These are phyloP conservation scores for Termitomyces sp. DNA, from an alignment of 768 basidiomycete genomes.

Conservation along the genomic window DNA sequence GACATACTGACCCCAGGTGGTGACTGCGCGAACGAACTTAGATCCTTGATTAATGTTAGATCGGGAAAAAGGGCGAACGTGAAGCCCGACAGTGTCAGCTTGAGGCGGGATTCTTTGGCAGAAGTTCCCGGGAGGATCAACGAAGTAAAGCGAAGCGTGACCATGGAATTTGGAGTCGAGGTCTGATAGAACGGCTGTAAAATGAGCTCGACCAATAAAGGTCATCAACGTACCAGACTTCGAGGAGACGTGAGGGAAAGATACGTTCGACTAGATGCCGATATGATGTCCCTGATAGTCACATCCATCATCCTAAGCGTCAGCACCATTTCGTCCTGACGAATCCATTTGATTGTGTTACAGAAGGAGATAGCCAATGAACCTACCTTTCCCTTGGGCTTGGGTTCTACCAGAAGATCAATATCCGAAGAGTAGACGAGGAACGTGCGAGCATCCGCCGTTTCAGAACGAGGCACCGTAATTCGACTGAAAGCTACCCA, in stretches of 20 bases:
- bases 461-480: slow-evolving; percentile 40
- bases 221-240: slow-evolving; percentile 42
- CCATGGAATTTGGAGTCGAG: slow-evolving; percentile 38
- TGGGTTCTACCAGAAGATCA: slow-evolving; percentile 58
- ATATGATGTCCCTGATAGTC: slow-evolving; percentile 42
- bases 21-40: slow-evolving; percentile 64
- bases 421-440: slow-evolving; percentile 58
- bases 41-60: slow-evolving; percentile 53
- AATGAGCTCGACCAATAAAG: not conserved
- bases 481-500: slow-evolving; percentile 35
- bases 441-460: slow-evolving; percentile 36
- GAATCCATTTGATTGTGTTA: slow-evolving; percentile 1
- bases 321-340: slow-evolving; percentile 66
- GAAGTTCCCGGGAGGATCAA: slow-evolving; percentile 50
- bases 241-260: slow-evolving; percentile 53
- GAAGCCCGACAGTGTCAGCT: slow-evolving; percentile 57
- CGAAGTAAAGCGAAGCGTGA: slow-evolving; percentile 68
- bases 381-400: slow-evolving; percentile 65
- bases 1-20: slow-evolving; percentile 74
- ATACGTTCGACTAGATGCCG: slow-evolving; percentile 33
- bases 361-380: not conserved
- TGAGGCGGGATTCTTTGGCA: slow-evolving; percentile 76
- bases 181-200: slow-evolving; percentile 27
- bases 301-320: slow-evolving; percentile 61
- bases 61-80: slow-evolving; percentile 61